Evolutionary conservation across 1,284 basidiomycete species (phyloP).

Genomic region (Melampsora larici-populina): DNA sequence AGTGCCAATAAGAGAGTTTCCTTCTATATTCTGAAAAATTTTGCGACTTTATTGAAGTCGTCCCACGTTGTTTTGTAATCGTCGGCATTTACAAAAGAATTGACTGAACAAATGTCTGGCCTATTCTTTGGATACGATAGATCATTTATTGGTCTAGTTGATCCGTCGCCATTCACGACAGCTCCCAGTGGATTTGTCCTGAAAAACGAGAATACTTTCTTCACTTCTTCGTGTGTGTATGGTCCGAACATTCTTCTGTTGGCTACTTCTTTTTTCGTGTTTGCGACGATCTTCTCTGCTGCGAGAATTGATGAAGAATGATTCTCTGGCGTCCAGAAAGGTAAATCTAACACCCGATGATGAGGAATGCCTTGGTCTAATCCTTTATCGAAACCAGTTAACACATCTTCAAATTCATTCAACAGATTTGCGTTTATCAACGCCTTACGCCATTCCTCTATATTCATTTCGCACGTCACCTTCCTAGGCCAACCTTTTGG

Average conservation of each 20-base stretch:
- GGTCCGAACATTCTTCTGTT: neutral
- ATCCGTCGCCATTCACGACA: neutral
- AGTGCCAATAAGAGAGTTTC: too few species aligned
- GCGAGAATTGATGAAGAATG: neutral
- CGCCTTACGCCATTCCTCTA: too few species aligned
- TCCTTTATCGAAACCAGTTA: too few species aligned
- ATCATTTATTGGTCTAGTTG: slow-evolving; percentile 3
- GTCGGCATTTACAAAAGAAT: neutral
- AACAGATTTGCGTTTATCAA: too few species aligned
- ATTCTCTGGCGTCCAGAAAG: neutral
- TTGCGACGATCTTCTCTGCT: neutral
- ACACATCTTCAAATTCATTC: too few species aligned
- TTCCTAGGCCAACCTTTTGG: too few species aligned
- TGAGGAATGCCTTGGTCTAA: neutral
- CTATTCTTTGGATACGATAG: neutral
- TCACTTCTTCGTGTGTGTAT: neutral
- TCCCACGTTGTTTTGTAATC: slow-evolving; percentile 3
- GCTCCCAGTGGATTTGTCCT: neutral
- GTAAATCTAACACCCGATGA: neutral
- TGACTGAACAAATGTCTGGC: neutral
- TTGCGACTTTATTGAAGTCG: neutral
- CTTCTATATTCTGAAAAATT: too few species aligned
- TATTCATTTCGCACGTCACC: too few species aligned
- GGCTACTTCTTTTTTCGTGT: neutral
- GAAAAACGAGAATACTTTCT: neutral